Percentiles rank a stretch among this genome's conserved stretches.
Conservation (phyloP, 1,139 yeast species). For the Taphrina populina region DNA sequence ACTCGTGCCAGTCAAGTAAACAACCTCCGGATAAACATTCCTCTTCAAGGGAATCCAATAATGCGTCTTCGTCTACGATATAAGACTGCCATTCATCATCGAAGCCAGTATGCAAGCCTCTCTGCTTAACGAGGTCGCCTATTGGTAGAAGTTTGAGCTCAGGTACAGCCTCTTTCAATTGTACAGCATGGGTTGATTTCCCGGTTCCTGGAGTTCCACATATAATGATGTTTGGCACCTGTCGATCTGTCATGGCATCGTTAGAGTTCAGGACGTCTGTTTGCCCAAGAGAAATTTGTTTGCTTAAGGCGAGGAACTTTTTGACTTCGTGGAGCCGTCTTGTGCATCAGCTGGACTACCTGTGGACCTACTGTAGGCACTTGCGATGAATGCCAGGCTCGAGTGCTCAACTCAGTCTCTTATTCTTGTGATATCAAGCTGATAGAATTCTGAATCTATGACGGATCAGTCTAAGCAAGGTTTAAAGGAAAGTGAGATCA, state of each 20-base stretch:
- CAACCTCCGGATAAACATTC: constrained; percentile 70
- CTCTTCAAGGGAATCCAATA: constrained; percentile 77
- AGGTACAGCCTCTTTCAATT: constrained; percentile 50
- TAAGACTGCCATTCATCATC: constrained; percentile 82
- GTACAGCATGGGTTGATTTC: constrained; percentile 78
- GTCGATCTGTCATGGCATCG: constrained; percentile 1
- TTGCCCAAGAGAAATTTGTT: too few species aligned
- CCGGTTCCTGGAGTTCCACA: constrained; percentile 99
- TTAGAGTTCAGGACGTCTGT: too few species aligned
- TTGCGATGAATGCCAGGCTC: too few species aligned
- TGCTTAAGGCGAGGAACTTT: too few species aligned
- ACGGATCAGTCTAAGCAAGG: too few species aligned
- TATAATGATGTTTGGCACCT: constrained; percentile 66
- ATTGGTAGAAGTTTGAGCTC: constrained; percentile 62
- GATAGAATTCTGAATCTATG: too few species aligned
- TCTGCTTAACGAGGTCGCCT: constrained; percentile 77
- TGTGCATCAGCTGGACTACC: too few species aligned
- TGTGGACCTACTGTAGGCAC: too few species aligned
- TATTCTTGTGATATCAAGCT: too few species aligned
- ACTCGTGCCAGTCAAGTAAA: constrained; percentile 94
- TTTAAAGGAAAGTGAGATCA: too few species aligned
- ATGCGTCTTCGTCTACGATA: constrained; percentile 85
- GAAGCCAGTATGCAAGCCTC: constrained; percentile 75
- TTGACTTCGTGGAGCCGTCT: too few species aligned
- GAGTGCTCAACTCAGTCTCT: too few species aligned